Conservation (phyloP, 2,329 filamentous ascomycete species). For the Aaosphaeria pasadenensis region DNA sequence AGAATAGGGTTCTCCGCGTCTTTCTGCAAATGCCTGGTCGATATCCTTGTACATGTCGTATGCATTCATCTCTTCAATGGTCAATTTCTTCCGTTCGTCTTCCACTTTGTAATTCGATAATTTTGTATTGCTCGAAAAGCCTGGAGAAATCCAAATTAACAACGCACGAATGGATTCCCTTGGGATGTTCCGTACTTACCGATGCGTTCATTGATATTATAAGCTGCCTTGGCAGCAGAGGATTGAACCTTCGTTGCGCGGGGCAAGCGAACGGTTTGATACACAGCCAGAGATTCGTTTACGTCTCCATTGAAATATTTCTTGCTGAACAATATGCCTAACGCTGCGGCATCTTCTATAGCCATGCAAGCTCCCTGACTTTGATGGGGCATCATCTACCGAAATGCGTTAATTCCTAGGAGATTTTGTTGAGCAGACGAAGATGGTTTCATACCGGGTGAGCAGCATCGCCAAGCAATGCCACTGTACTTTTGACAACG, state of each 20-base stretch:
- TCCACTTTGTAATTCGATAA: constrained; percentile 59
- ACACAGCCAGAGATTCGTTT: constrained; percentile 28
- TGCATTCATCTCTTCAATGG: constrained; percentile 67
- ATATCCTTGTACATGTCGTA: constrained; percentile 21
- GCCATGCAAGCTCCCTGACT: constrained; percentile 69
- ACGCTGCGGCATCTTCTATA: constrained; percentile 62
- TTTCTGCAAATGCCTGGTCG: constrained; percentile 12
- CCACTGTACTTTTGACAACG: constrained; percentile 50
- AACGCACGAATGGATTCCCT: no score
- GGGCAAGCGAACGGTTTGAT: constrained; percentile 35
- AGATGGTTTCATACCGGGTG: constrained; percentile 51
- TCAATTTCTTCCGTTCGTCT: constrained; percentile 60
- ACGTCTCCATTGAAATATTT: constrained; percentile 41
- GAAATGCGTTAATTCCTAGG: not conserved
- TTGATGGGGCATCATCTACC: constrained; percentile 67
- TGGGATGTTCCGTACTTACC: constrained; percentile 28
- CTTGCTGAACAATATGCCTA: constrained; percentile 60
- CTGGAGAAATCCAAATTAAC: constrained; percentile 1
- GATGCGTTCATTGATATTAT: constrained; percentile 41
- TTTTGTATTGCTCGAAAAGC: constrained; percentile 59
- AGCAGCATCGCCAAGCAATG: constrained; percentile 63
- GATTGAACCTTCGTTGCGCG: constrained; percentile 39
- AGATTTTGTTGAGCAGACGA: not conserved
- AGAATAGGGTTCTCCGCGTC: constrained; percentile 4
- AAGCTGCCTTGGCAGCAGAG: constrained; percentile 33